A percentile compares a stretch with the other conserved stretches of the same genome.
Conservation (phyloP, 2,329 filamentous ascomycete species). For the Didymosphaeria variabile region DNA sequence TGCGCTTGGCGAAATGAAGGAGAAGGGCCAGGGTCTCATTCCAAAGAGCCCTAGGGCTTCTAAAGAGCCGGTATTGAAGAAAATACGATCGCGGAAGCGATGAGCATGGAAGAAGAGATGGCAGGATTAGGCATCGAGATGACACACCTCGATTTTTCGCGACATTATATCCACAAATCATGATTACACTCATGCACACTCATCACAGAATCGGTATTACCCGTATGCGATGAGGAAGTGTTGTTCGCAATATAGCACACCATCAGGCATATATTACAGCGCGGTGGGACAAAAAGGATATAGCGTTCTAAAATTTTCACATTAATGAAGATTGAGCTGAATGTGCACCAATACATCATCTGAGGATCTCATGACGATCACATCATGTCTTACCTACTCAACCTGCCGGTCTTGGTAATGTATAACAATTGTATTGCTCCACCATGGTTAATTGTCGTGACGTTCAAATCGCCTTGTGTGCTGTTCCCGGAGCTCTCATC, state of each 20-base stretch:
- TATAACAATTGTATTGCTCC: too few relatives aligned
- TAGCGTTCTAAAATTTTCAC: not conserved
- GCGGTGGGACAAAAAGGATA: not conserved
- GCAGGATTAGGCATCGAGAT: not conserved
- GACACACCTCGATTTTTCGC: not conserved
- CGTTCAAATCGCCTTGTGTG: too few relatives aligned
- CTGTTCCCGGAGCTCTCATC: too few relatives aligned
- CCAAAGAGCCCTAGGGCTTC: slow-evolving; percentile 50
- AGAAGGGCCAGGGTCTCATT: slow-evolving; percentile 63
- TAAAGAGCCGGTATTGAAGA: slow-evolving; percentile 12
- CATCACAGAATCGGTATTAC: not conserved
- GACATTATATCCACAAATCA: not conserved
- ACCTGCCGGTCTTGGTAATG: too few relatives aligned
- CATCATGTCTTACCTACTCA: too few relatives aligned
- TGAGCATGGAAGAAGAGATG: not conserved
- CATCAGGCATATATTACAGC: not conserved
- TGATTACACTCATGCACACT: not conserved
- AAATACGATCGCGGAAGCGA: not conserved
- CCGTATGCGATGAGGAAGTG: not conserved
- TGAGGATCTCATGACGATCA: too few relatives aligned
- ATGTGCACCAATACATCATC: not conserved
- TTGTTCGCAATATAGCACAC: not conserved
- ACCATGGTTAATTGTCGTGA: too few relatives aligned
- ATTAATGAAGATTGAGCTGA: not conserved
- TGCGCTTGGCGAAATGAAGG: slow-evolving; percentile 64